A percentile compares a stretch with the other conserved stretches of the same genome.
These are phyloP conservation scores for Xylona heveae DNA, from an alignment of 495 filamentous ascomycete genomes.

Conservation along the genomic window DNA sequence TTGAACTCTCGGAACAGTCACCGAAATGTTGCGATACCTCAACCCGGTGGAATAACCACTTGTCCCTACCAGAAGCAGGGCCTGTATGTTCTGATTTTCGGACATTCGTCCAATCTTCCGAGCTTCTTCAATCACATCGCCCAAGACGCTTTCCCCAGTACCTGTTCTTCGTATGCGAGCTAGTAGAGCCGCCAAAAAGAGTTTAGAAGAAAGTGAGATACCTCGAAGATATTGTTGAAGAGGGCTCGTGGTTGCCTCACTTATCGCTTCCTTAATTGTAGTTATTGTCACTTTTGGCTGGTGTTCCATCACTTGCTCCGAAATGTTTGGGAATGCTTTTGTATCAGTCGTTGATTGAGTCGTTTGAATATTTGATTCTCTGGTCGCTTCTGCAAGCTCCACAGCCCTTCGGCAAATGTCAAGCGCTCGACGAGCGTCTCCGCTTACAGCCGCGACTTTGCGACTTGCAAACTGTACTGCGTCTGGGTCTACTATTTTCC, in stretches of 20 bases:
- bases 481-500: slow-evolving; percentile 77
- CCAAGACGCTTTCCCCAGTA: slow-evolving; percentile 63
- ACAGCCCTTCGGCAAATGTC: slow-evolving; percentile 94
- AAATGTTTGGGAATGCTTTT: slow-evolving; percentile 9
- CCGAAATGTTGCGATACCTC: slow-evolving; percentile 1
- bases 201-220: slow-evolving; percentile 59
- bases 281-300: slow-evolving; percentile 69
- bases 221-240: slow-evolving; percentile 70
- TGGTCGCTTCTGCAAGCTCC: slow-evolving; percentile 80
- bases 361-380: slow-evolving; percentile 18
- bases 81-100: slow-evolving; percentile 23
- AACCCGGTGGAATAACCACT: slow-evolving; percentile 3
- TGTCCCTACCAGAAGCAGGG: slow-evolving; percentile 18
- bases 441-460: slow-evolving; percentile 91
- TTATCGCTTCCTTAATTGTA: slow-evolving; percentile 82
- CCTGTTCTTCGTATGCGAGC: slow-evolving; percentile 64
- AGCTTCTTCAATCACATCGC: slow-evolving; percentile 85
- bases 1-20: slow-evolving; percentile 29
- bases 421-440: slow-evolving; percentile 77
- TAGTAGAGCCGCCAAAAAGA: slow-evolving; percentile 66
- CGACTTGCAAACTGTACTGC: slow-evolving; percentile 90
- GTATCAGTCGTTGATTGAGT: slow-evolving; percentile 14
- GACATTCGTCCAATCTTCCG: slow-evolving; percentile 48
- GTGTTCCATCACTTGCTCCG: slow-evolving; percentile 1
- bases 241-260: slow-evolving; percentile 81